Base-by-base conservation (phyloP, 257 asterid species). In the Jaltomata sinuosa region DNA sequence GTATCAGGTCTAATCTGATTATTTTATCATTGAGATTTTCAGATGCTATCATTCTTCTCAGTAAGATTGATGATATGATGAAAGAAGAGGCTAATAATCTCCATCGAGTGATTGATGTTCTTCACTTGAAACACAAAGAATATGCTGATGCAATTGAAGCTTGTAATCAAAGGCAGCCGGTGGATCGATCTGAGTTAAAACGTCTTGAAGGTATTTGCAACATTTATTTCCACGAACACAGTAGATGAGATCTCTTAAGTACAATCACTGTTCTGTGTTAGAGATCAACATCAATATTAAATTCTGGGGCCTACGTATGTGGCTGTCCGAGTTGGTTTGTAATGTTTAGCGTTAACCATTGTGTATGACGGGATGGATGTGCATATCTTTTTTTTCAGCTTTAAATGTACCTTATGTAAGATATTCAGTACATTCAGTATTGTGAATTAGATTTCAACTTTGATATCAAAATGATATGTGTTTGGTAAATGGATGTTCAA, bases 91-190 rank as follows among this genome's bases (percentile, higher is more conserved):
- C 93, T 59, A 85, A 84, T 83, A 85, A 86, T 80, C 91, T 94
- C 27, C 91, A 83, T 54, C 88, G 85, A 84, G 91, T 91, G 87
- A 91, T 95, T 84, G 93, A 88, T 85, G 86, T 85, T 88, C 94
- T 96, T 91, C 93, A 88, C 71, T 83, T 34, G 82, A 96, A 91
- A 87, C 97, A 93, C 89, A 91, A 90, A 85, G 90, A 90, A 54
- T 94, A 91, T 91, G 94, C 94, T 80, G 92, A 91, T 83, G 95
- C 85, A 90, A 91, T 94, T 83, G 93, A 93, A 90, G 84, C 91
- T 59, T 90, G 93, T 88, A 89, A 87, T 79, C 91, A 84, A 84
- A 91, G 86, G 83, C 93, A 92, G 82, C 89, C 96, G 69, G 89
- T 85, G 38, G 97, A 93, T 85, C 96, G 89, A 88, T 77, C 93